Evolutionary conservation across 768 basidiomycete species (phyloP).

Genomic region (Russula olivacea): DNA sequence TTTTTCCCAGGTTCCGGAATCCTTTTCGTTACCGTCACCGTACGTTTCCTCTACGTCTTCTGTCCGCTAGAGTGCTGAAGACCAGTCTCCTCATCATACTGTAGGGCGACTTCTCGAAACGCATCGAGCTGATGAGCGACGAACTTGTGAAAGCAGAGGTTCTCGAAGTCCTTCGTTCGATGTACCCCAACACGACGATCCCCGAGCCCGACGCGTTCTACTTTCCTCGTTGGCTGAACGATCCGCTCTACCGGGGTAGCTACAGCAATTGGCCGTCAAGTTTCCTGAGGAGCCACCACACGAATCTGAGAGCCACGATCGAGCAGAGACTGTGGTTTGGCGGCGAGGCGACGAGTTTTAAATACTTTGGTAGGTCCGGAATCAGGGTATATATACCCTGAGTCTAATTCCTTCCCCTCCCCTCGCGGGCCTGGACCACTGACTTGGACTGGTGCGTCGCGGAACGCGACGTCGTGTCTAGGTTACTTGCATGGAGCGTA

Average conservation of each 20-base stretch:
- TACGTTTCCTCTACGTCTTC: constrained; percentile 25
- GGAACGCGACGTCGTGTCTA: constrained; percentile 11
- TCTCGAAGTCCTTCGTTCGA: constrained; percentile 48
- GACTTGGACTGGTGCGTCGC: not conserved
- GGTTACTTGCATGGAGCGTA: constrained; percentile 35
- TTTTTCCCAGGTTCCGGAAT: constrained; percentile 60
- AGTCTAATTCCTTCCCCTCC: not conserved
- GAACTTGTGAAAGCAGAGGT: constrained; percentile 47
- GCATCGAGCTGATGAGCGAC: constrained; percentile 50
- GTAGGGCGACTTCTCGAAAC: constrained; percentile 57
- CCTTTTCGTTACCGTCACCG: constrained; percentile 47
- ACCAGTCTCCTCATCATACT: no score
- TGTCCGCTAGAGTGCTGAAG: not conserved
- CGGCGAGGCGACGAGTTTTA: constrained; percentile 53
- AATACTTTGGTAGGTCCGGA: constrained; percentile 49
- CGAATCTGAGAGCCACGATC: constrained; percentile 52
- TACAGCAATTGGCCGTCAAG: constrained; percentile 69
- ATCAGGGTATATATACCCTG: not conserved
- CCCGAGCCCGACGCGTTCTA: constrained; percentile 53
- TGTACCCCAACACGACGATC: constrained; percentile 52
- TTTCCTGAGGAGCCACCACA: constrained; percentile 47
- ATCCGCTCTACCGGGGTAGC: constrained; percentile 51
- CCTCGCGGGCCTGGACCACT: not conserved
- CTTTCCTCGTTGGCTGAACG: constrained; percentile 48
- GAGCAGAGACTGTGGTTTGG: constrained; percentile 51